Evolutionary conservation across 345 rosid species (phyloP).

Genomic region (Arabis hirsuta): DNA sequence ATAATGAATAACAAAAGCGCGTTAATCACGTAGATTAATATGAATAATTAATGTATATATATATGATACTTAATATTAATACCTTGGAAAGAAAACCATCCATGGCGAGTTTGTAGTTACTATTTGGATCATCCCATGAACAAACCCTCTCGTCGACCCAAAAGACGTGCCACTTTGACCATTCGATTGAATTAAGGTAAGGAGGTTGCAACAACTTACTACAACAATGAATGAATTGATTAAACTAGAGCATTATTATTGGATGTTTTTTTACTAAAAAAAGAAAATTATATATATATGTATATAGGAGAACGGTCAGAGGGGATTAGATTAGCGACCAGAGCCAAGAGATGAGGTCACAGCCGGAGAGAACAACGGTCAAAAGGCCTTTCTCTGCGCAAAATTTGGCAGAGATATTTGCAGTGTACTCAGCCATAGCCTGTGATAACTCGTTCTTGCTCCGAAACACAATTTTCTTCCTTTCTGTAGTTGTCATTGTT

Average conservation of each 20-base stretch:
- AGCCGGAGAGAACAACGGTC: constrained; percentile 79
- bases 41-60: no score
- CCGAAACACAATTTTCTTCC: constrained; percentile 20
- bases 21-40: no score
- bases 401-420: constrained; percentile 63
- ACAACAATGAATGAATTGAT: background rate
- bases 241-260: background rate
- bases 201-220: constrained; percentile 69
- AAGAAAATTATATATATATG: background rate
- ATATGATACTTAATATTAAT: background rate
- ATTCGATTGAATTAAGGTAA: constrained; percentile 61
- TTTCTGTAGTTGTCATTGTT: constrained; percentile 20
- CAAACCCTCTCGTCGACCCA: constrained; percentile 94
- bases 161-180: constrained; percentile 90
- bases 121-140: constrained; percentile 68
- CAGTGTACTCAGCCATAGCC: constrained; percentile 69
- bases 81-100: constrained; percentile 82
- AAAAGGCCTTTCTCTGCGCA: constrained; percentile 61
- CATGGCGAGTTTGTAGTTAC: constrained; percentile 81
- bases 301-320: background rate
- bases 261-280: background rate
- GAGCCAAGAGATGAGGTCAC: constrained; percentile 67
- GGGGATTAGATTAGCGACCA: constrained; percentile 44
- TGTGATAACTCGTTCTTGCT: constrained; percentile 45
- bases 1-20: no score